Conservation (phyloP, 176 grass and related monocot species). For the Carex littledalei region DNA sequence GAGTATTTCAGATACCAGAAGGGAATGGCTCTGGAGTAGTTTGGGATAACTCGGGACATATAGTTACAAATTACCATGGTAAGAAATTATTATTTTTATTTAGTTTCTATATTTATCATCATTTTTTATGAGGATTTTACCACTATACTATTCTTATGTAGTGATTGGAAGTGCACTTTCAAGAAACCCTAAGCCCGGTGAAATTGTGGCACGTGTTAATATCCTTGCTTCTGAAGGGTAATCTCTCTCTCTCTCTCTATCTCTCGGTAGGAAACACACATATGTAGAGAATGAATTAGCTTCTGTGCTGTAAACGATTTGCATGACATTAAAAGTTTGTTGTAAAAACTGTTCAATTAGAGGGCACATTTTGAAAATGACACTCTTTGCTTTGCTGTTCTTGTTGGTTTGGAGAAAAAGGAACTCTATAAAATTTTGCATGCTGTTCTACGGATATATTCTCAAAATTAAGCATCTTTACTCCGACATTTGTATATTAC, state of each 20-base stretch:
- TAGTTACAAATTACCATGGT: conserved; percentile 99
- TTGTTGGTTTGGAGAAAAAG: background rate
- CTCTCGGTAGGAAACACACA: background rate
- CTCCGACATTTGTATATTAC: conserved; percentile 12
- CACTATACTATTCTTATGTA: conserved; percentile 15
- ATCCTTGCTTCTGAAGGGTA: conserved; percentile 93
- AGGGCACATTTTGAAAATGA: conserved; percentile 5
- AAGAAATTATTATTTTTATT: conserved; percentile 16
- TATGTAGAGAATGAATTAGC: background rate
- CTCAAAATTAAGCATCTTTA: background rate
- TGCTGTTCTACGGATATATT: background rate
- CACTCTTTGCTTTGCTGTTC: background rate
- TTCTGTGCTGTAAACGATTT: background rate
- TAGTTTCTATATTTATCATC: background rate
- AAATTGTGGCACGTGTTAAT: conserved; percentile 87
- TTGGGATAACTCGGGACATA: conserved; percentile 83
- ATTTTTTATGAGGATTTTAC: background rate
- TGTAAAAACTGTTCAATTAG: background rate
- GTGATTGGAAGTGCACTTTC: conserved; percentile 97
- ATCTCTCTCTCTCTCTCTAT: conserved; percentile 11
- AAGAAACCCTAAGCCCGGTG: conserved; percentile 62
- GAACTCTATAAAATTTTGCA: background rate
- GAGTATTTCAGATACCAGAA: conserved; percentile 71
- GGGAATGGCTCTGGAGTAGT: conserved; percentile 98
- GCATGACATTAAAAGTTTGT: background rate